Evolutionary conservation across 2,329 filamentous ascomycete genomes (phyloP).

Genomic region (Aspergillus tanneri): DNA sequence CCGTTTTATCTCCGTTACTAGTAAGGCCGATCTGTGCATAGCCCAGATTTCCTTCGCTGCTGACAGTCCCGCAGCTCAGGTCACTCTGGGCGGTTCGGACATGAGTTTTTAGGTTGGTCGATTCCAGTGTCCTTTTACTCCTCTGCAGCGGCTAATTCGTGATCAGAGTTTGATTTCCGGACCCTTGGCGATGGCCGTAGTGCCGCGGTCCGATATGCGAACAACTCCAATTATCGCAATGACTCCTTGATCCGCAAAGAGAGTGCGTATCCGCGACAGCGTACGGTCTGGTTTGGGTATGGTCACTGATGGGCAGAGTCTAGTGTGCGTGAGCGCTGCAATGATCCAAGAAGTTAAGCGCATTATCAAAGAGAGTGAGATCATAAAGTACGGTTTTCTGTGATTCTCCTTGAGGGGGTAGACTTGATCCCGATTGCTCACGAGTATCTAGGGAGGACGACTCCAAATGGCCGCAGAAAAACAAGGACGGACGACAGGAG

Average conservation of each 20-base stretch:
- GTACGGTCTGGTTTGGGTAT: background rate
- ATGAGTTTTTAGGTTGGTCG: slow-evolving; percentile 86
- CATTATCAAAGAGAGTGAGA: slow-evolving; percentile 95
- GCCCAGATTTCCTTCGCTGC: slow-evolving; percentile 43
- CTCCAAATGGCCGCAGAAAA: slow-evolving; percentile 97
- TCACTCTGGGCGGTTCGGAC: slow-evolving; percentile 94
- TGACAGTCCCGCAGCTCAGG: slow-evolving; percentile 69
- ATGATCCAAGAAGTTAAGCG: slow-evolving; percentile 93
- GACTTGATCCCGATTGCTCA: slow-evolving; percentile 17
- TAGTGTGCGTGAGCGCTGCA: slow-evolving; percentile 93
- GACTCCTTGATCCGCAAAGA: slow-evolving; percentile 99
- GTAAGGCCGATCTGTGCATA: slow-evolving; percentile 55
- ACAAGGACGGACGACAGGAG: slow-evolving; percentile 96
- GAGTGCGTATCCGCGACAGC: slow-evolving; percentile 61
- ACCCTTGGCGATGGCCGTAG: slow-evolving; percentile 89
- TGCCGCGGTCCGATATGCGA: slow-evolving; percentile 92
- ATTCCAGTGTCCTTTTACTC: slow-evolving; percentile 9
- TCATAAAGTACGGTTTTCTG: slow-evolving; percentile 89
- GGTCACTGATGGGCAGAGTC: slow-evolving; percentile 20
- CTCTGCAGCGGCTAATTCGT: slow-evolving; percentile 25
- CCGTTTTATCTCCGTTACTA: slow-evolving; percentile 97
- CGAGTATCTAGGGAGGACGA: slow-evolving; percentile 76
- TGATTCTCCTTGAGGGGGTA: too few relatives aligned
- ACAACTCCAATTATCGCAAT: slow-evolving; percentile 99
- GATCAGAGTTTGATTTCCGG: slow-evolving; percentile 88